phyloP scores from a whole-genome alignment of 306 rosid genomes.

The Potentilla sterilis region DNA sequence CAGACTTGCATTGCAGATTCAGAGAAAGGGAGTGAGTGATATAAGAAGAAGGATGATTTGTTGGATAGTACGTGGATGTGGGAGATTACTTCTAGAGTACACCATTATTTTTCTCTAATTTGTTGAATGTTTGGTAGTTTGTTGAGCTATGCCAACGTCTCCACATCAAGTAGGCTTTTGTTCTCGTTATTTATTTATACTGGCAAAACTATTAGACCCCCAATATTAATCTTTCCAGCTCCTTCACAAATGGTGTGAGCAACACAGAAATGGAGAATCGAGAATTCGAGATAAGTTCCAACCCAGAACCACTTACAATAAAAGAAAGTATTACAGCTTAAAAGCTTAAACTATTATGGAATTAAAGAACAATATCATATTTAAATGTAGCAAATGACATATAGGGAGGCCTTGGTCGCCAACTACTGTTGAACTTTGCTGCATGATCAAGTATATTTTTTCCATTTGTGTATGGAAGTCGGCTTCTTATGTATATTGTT shows the following conservation, averaged over 20 bases:
- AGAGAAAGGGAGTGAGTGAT: conserved; percentile 1
- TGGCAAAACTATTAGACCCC: neutral
- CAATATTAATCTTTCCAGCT: neutral
- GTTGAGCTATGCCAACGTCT: conserved; percentile 16
- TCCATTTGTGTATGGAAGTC: neutral
- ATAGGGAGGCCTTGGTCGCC: conserved; percentile 1
- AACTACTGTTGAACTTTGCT: conserved; percentile 4
- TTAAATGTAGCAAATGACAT: neutral
- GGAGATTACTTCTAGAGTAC: neutral
- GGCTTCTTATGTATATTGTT: neutral
- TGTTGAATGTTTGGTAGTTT: conserved; percentile 3
- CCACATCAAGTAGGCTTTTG: neutral
- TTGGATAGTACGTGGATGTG: neutral
- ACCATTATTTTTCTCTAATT: neutral
- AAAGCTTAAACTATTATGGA: neutral
- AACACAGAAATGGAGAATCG: neutral
- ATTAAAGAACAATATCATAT: neutral
- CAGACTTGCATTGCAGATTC: neutral
- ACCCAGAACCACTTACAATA: neutral
- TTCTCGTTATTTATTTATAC: neutral
- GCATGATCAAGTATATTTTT: neutral
- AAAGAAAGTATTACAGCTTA: no score
- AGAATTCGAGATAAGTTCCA: neutral
- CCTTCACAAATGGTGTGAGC: neutral
- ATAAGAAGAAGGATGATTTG: neutral